Evolutionary conservation across 768 basidiomycete genomes (phyloP), one percentile per base, ranked within the genome.

Genomic region (Postia placenta): DNA sequence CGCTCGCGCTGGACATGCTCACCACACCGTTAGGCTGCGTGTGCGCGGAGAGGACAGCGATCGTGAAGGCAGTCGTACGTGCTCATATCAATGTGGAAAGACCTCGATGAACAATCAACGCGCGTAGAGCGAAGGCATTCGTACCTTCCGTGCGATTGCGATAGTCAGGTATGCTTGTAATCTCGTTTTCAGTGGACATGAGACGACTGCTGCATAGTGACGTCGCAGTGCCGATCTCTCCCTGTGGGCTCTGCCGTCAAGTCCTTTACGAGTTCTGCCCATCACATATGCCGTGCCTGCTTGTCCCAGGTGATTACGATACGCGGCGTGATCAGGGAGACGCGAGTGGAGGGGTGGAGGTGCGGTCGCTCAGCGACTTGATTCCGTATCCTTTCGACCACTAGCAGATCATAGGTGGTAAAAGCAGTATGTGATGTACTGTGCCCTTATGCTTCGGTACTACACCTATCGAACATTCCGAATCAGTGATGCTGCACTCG

Each of bases 211-310:
- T 23, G 5, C 38, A 11, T 41, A 92, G 89, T 19, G 85, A 94
- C 53, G 80, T 92, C 2, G 59, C 74, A 0, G 59, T 71, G 0
- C 63, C 81, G 0, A 69, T 86, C 37, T 85, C 91, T 1, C 94
- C 94, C 0, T 97, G 95, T 64, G 94, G 94, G 2, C 81, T 93
- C 35, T 98, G 94, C 59, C 83, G 94, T 11, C 93, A 96, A 63
- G 76, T 95, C 41, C 74, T 91, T 43, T 80, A 87, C 49, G 92
- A 94, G 58, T 93, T 94, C 57, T 92, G 87, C 58, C 63, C 75
- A 4, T 74, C 78, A 24, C 70, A 83, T 22, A 85, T 84, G 72
- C 86, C 87, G 0, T 69, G 86, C 45, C 64, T 81, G 20, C 80
- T 92, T 3, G 77, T 86, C 5, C 84, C 85, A 2, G 78, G 75